Evolutionary conservation across 371 early-diverging fungal genomes (phyloP), one percentile per base, ranked within the genome.

Genomic region (Smittium mucronatum): DNA sequence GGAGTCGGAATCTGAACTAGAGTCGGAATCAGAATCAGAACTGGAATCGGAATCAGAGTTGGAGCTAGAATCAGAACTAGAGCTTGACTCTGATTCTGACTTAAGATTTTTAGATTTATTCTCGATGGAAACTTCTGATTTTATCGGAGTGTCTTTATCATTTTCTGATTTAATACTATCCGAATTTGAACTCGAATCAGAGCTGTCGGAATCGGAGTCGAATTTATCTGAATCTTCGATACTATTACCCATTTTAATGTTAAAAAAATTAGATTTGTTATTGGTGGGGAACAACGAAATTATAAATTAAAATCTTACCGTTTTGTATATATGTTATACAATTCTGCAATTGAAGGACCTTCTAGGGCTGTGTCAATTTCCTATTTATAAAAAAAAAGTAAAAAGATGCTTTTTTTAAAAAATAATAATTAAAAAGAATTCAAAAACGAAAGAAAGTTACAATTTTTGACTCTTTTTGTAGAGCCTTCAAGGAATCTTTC

Each of bases 1-100:
- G 29, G 63, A 61, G 33, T 61, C 63, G 5, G 63, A 61, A 61
- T 61, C 63, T 61, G 63, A 61, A 61, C 63, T 33, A 5, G 63
- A 61, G n/a, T 61, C 33, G 11, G 63, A 67, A 25, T 36, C 30
- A 67, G 47, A 47, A 11, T 21, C 47, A 47, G 47, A 47, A 47
- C 21, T 21, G 21, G 47, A 47, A 47, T 21, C 21, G 5, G 47
- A 47, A 47, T 47, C 47, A 21, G 47, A 47, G 5, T 47, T 47
- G n/a, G n/a, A 67, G 36, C 67, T 34, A 67, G 47, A 47, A 11
- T 21, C 47, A 47, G 47, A 47, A 47, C 21, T 21, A 47, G 47
- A 47, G 21, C 47, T 47, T 47, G 47, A 47, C 5, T 47, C 47
- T 5, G 47, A 47, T 47, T 47, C 21, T n/a, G n/a, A n/a, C n/a